Evolutionary conservation across 1,284 basidiomycete genomes (phyloP).

Genomic region (Golubevia pallescens): DNA sequence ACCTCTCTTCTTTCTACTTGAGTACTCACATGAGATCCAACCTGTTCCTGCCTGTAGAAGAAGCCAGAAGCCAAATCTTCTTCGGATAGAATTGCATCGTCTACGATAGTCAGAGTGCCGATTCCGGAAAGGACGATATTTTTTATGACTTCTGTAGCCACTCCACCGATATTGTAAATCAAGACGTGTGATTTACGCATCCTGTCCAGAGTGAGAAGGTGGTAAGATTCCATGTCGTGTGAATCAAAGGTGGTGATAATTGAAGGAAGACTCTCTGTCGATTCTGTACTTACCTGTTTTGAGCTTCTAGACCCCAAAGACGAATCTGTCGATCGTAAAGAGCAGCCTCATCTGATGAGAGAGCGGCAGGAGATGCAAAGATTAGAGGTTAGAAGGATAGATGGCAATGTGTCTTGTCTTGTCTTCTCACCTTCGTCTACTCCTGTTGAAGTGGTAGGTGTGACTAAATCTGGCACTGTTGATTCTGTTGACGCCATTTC

Average conservation of each 20-base stretch:
- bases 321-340: constrained; percentile 63
- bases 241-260: not conserved
- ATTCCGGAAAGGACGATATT: constrained; percentile 75
- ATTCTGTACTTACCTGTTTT: constrained; percentile 23
- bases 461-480: too few relatives aligned
- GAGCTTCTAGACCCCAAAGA: constrained; percentile 59
- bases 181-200: constrained; percentile 93
- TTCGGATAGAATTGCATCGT: constrained; percentile 66
- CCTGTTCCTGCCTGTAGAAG: constrained; percentile 89
- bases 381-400: too few relatives aligned
- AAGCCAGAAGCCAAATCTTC: constrained; percentile 91
- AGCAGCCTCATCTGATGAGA: constrained; percentile 60
- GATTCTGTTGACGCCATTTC: too few relatives aligned
- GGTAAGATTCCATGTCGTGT: not conserved
- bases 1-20: too few relatives aligned
- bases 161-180: constrained; percentile 78
- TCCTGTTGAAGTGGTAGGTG: too few relatives aligned
- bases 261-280: too few relatives aligned
- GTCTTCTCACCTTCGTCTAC: too few relatives aligned
- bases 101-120: constrained; percentile 69
- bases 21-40: constrained; percentile 68
- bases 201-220: constrained; percentile 66
- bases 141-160: constrained; percentile 95
- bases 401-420: too few relatives aligned
- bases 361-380: too few relatives aligned